Base-by-base conservation (phyloP, 179 eudicot genomes). In the Carnegiea gigantea region DNA sequence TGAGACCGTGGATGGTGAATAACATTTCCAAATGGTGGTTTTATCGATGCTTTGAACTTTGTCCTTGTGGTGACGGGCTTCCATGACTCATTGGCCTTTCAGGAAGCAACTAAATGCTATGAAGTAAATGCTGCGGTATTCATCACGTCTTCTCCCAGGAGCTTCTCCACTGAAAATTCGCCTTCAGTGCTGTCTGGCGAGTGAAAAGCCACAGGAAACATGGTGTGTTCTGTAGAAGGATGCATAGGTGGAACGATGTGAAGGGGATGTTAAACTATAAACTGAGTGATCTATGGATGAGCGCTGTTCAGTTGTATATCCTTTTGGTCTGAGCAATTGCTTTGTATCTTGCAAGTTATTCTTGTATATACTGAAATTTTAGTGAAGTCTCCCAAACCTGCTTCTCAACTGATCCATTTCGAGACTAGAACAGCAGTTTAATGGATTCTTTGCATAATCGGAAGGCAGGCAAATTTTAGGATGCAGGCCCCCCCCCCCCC, bases 71-170 rank as follows among this genome's bases (percentile, higher is more conserved):
- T 46, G 40, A 78, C 64, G 12, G 62, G 36, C 46, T 80, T 33
- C 8, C 20, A 72, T 80, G 30, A 10, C 11, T 51, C 38, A 20
- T 43, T 46, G 53, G 28, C 53, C n/a, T 18, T 20, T 33, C 67
- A 40, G 81, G 81, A 78, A 78, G 59, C 46, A 51, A 51, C 73
- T 59, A 62, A 64, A 24, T n/a, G 67, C 65, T n/a, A 78, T 46
- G 26, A 71, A 30, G 78, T 78, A 72, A 67, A 75, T 60, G 62
- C 73, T 48, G 62, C 17, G 33, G 33, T 48, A 5, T 78, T 17
- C 46, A 46, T 38, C 54, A 4, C 7, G 18, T 54, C 49, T 21
- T 40, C 9, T 68, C 59, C 17, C 7, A 8, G 5, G n/a, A 44
- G 30, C 26, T 40, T 49, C 54, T 73, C 18, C 53, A 48, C 53